These are phyloP conservation scores for Aureobasidium zeae DNA, from an alignment of 2,329 filamentous ascomycete species.

Conservation along the genomic window DNA sequence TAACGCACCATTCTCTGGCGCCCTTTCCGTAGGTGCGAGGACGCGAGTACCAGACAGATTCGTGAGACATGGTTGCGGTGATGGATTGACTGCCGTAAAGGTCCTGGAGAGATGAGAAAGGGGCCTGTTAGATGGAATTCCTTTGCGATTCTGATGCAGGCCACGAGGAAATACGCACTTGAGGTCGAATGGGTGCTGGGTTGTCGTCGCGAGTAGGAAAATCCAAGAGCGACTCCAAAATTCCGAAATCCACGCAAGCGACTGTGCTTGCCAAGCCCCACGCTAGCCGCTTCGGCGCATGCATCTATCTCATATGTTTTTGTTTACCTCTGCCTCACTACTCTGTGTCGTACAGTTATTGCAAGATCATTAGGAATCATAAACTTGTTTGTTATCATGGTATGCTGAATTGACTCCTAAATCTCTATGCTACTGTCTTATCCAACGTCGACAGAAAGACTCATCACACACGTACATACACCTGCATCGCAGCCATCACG, in stretches of 20 bases:
- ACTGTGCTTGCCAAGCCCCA: neutral
- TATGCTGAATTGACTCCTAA: neutral
- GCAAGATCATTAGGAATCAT: too few species aligned
- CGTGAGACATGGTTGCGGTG: constrained; percentile 67
- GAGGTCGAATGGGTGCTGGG: constrained; percentile 13
- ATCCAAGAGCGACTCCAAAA: too few species aligned
- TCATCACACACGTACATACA: constrained; percentile 66
- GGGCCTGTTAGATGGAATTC: constrained; percentile 8
- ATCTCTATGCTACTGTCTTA: neutral
- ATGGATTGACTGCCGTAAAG: constrained; percentile 8
- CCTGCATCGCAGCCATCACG: constrained; percentile 61
- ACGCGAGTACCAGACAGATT: constrained; percentile 98
- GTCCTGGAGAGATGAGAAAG: constrained; percentile 12
- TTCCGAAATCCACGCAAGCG: neutral
- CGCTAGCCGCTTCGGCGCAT: constrained; percentile 2
- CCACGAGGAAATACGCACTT: constrained; percentile 12
- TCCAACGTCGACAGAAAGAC: constrained; percentile 38
- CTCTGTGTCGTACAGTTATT: neutral
- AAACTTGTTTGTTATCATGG: constrained; percentile 11
- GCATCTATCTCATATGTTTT: neutral
- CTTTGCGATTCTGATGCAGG: neutral
- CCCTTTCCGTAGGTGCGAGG: constrained; percentile 97
- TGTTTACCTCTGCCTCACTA: constrained; percentile 3
- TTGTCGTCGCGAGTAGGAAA: neutral
- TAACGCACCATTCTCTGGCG: constrained; percentile 77